Evolutionary conservation across 305 asterid genomes (phyloP).

Genomic region (Fraxinus angustifolia): DNA sequence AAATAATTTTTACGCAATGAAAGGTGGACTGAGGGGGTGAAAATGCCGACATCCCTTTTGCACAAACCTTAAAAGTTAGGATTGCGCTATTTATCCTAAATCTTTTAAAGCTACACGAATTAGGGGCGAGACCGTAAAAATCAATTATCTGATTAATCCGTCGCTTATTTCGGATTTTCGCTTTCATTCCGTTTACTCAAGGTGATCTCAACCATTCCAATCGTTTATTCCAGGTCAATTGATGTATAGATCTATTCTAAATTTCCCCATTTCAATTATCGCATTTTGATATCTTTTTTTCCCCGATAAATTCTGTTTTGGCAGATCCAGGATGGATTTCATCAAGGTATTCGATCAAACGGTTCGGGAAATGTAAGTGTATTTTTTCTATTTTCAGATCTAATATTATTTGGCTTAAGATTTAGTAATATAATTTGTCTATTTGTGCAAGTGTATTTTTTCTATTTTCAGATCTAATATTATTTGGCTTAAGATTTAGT

Average conservation of each 20-base stretch:
- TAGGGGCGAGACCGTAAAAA: neutral
- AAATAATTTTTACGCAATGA: no score
- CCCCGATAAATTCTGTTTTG: neutral
- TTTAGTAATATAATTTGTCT: neutral
- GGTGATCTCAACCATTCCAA: neutral
- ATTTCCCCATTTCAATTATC: neutral
- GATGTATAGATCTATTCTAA: constrained; percentile 25
- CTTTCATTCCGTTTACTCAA: neutral
- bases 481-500: neutral
- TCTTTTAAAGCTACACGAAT: neutral
- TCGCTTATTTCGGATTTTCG: constrained; percentile 8
- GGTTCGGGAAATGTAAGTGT: constrained; percentile 78
- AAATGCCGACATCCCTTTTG: no score
- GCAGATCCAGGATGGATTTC: constrained; percentile 77
- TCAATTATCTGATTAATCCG: neutral
- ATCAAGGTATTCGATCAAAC: constrained; percentile 94
- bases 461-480: constrained; percentile 3
- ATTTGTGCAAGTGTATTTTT: constrained; percentile 15
- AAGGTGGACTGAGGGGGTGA: no score
- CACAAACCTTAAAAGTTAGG: no score
- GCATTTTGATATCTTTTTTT: constrained; percentile 20
- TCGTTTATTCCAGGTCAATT: neutral
- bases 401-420: neutral
- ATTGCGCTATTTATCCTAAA: no score
- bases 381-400: constrained; percentile 8